Base-by-base conservation (phyloP, 1,284 basidiomycete species). In the Anthracocystis walkeri region DNA sequence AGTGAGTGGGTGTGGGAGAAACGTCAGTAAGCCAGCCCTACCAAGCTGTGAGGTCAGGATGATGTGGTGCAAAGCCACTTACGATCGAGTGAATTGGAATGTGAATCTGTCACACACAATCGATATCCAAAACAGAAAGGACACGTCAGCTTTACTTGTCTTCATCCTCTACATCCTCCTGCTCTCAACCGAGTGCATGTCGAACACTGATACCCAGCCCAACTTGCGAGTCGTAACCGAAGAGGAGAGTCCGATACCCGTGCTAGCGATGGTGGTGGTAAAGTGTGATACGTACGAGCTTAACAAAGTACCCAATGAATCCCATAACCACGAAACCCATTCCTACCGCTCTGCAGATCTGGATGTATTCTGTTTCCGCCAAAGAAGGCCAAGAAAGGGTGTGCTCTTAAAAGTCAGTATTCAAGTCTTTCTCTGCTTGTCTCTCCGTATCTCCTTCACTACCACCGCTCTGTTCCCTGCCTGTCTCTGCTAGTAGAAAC, bases 231-330 rank as follows among this genome's bases (percentile, higher is more conserved):
- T n/a, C 31, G 12, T 33, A 11, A 11, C 7, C 31, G 6, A 31
- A 38, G 11, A 38, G 35, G 4, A 16, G 11, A 10, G 14, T 38
- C 35, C 12, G 16, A 16, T 2, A 14, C 11, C 16, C n/a, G 41
- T 42, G 41, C 20, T 7, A 1, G 8, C 4, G 23, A 18, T 18
- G 10, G 40, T 16, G 31, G 29, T 14, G 14, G 14, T 35, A 14
- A 12, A 16, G 3, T 14, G 12, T 38, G 35, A 48, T 50, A 76
- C 74, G 35, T 72, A 76, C 74, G 41, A 85, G 79, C 79, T 85
- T 85, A 61, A 85, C 83, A 65, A 85, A 81, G 79, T 85, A 85
- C 38, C 83, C 83, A 53, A 85, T 85, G 72, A 85, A 83, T 41
- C 83, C 83, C 83, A 85, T 85, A 38, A 85, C 78, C 40, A 83